Conservation (phyloP, 495 filamentous ascomycete genomes). For the Talaromyces stipitatus region DNA sequence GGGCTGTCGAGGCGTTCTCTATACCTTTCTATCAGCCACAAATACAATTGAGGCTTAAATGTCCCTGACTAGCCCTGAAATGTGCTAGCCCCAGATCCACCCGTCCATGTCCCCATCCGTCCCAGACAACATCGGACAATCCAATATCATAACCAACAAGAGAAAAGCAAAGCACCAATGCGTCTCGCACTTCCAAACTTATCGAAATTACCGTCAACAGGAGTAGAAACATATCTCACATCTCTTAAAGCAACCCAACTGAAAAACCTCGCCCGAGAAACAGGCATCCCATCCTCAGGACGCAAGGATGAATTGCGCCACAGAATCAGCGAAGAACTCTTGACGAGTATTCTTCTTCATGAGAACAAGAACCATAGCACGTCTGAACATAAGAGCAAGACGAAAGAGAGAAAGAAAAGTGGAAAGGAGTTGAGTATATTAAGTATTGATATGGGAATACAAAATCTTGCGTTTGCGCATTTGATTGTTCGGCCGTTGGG, state of each 20-base stretch:
- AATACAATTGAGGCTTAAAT: too few relatives aligned
- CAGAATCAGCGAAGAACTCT: constrained; percentile 10
- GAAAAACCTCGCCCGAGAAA: constrained; percentile 41
- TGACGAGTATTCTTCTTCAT: neutral
- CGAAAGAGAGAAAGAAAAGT: neutral
- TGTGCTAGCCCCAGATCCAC: too few relatives aligned
- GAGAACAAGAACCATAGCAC: too few relatives aligned
- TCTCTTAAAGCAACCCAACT: constrained; percentile 39
- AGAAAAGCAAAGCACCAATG: too few relatives aligned
- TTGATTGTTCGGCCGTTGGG: constrained; percentile 13
- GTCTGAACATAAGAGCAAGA: neutral
- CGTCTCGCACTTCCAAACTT: neutral
- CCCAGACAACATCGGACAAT: neutral
- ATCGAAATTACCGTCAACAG: constrained; percentile 14
- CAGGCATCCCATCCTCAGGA: constrained; percentile 43
- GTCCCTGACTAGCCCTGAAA: too few relatives aligned
- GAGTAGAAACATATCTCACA: constrained; percentile 16
- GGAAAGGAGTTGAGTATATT: constrained; percentile 44
- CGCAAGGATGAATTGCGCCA: constrained; percentile 35
- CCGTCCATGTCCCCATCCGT: too few relatives aligned
- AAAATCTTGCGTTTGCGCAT: constrained; percentile 65
- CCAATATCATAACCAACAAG: neutral
- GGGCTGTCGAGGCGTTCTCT: constrained; percentile 79
- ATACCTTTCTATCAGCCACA: too few relatives aligned
- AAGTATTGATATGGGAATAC: constrained; percentile 83